A percentile compares a stretch with the other conserved stretches of the same genome.
Evolutionary conservation across 1,284 basidiomycete species (phyloP).

Genomic region (Moesziomyces aphidis): DNA sequence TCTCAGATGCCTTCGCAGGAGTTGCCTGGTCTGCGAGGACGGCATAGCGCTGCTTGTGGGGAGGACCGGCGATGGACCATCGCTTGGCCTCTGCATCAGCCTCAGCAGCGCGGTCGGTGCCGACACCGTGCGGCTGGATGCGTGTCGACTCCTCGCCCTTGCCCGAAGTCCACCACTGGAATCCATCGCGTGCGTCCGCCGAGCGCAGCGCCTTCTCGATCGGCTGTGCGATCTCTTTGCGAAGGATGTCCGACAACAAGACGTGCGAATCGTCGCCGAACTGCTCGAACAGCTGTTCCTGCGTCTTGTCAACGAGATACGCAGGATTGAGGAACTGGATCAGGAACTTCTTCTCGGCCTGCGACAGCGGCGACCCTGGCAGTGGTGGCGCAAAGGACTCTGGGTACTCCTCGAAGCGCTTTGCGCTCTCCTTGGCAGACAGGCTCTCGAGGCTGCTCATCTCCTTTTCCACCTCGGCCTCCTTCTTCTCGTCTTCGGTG

Average conservation of each 20-base stretch:
- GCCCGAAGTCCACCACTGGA: conserved; percentile 60
- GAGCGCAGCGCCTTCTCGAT: conserved; percentile 54
- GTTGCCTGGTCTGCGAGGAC: conserved; percentile 67
- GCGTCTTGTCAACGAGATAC: conserved; percentile 84
- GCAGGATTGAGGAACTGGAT: conserved; percentile 84
- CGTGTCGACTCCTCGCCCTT: conserved; percentile 41
- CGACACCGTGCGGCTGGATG: conserved; percentile 57
- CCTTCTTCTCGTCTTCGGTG: conserved; percentile 71
- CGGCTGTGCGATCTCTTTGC: conserved; percentile 57
- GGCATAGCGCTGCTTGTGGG: conserved; percentile 93
- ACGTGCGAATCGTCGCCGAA: conserved; percentile 91
- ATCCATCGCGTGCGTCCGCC: conserved; percentile 75
- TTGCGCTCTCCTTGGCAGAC: conserved; percentile 76
- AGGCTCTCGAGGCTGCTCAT: conserved; percentile 69
- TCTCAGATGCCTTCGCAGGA: conserved; percentile 32
- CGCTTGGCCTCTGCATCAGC: conserved; percentile 26
- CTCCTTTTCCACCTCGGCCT: conserved; percentile 58
- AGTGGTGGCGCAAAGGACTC: conserved; percentile 49
- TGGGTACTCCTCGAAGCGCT: conserved; percentile 72
- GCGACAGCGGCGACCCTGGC: conserved; percentile 58
- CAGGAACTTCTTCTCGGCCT: conserved; percentile 63
- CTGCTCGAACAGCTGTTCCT: conserved; percentile 81
- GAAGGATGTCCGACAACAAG: conserved; percentile 71
- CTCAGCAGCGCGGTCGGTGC: conserved; percentile 21
- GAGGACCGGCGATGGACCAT: conserved; percentile 86